Evolutionary conservation across 179 eudicot species (phyloP).

Genomic region (Amaranthus tricolor): DNA sequence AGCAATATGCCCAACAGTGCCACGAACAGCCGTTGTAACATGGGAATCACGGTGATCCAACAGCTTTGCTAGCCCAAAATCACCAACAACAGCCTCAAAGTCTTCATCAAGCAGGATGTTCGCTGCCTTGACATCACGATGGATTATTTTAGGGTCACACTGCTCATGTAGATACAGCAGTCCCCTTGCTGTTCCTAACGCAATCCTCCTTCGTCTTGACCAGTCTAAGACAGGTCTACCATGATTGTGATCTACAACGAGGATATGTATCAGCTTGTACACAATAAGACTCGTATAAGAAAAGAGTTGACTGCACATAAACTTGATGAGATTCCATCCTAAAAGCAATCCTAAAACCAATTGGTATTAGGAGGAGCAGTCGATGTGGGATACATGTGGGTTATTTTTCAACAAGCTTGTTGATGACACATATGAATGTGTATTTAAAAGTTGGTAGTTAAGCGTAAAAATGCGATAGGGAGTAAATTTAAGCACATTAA

Average conservation of each 20-base stretch:
- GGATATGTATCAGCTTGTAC: no score
- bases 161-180: constrained; percentile 75
- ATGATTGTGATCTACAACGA: constrained; percentile 49
- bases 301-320: no score
- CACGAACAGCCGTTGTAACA: constrained; percentile 90
- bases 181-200: constrained; percentile 78
- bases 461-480: neutral
- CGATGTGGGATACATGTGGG: no score
- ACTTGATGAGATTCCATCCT: no score
- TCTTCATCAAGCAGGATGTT: constrained; percentile 75
- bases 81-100: constrained; percentile 90
- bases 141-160: constrained; percentile 81
- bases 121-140: constrained; percentile 92
- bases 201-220: constrained; percentile 65
- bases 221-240: constrained; percentile 72
- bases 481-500: neutral
- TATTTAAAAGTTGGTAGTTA: neutral
- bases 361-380: no score
- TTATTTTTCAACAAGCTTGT: no score
- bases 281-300: no score
- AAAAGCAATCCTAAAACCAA: no score
- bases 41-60: constrained; percentile 81
- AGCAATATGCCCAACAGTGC: constrained; percentile 92
- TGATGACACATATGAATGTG: no score
- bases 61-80: constrained; percentile 88